These are phyloP conservation scores for Globisporangium takayamanum DNA, from an alignment of 352 stramenopile species.

Conservation along the genomic window DNA sequence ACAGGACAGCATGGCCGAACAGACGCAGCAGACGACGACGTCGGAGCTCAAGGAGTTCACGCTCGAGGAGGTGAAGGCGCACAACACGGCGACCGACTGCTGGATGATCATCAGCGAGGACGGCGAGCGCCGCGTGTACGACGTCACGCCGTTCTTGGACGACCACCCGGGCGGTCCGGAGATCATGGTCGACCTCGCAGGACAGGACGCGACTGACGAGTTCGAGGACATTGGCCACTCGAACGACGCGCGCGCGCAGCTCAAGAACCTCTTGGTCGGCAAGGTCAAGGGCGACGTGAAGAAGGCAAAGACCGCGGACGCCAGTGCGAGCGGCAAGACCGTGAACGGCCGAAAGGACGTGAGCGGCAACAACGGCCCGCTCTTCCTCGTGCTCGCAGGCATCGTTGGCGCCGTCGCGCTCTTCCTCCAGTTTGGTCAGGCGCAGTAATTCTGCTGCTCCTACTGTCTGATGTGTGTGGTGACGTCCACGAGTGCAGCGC, in stretches of 20 bases:
- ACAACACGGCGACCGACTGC: conserved; percentile 77
- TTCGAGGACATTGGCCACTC: conserved; percentile 98
- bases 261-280: conserved; percentile 91
- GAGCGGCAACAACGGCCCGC: conserved; percentile 44
- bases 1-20: background rate
- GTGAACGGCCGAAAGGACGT: conserved; percentile 51
- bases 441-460: conserved; percentile 8
- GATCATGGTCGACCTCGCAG: conserved; percentile 94
- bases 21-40: background rate
- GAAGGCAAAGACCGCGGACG: conserved; percentile 18
- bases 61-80: conserved; percentile 88
- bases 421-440: conserved; percentile 48
- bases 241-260: conserved; percentile 91
- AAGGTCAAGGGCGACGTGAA: conserved; percentile 78
- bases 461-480: background rate
- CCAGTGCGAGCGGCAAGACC: conserved; percentile 19
- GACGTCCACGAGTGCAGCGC: background rate
- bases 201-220: conserved; percentile 89
- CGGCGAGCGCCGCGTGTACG: conserved; percentile 91
- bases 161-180: conserved; percentile 98
- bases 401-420: conserved; percentile 43
- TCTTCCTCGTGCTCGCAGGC: conserved; percentile 46
- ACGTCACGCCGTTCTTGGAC: conserved; percentile 97
- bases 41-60: conserved; percentile 80
- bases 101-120: conserved; percentile 80